Base-by-base conservation (phyloP, 2,329 filamentous ascomycete species). In the Neofusicoccum kwambonambiense region DNA sequence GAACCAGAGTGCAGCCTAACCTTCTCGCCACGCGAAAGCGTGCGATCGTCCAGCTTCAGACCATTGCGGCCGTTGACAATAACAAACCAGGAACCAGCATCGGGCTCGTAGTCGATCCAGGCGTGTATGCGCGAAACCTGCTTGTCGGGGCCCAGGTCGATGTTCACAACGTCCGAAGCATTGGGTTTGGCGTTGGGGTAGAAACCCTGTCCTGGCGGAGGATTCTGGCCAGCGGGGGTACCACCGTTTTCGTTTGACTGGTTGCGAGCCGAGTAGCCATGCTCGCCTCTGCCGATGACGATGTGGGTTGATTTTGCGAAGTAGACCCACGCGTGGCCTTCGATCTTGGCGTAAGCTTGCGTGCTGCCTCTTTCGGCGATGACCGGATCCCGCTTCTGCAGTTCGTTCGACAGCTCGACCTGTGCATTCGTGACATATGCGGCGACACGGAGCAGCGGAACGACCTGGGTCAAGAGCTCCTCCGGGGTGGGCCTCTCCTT, bases 51-150 rank as follows among this genome's bases (percentile, higher is more conserved):
- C 22, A 98, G 83, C 72, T 91, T 92, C 52, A 96, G 86, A 34
- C 93, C 93, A 75, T 99, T 99, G 70, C 95, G 90, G 19, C 95
- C 95, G 74, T 94, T 93, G 68, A 97, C 92, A 49, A 87, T 82
- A 60, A 99, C 86, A 72, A 90, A 89, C 95, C 95, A 99, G 67
- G 85, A 87, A 58, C 81, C 80, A 47, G 73, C 71, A 2, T 77
- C 71, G 7, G 74, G 68, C 45, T 83, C 79, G 68, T 81, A 84
- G 50, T 76, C 73, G 67, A 84, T 83, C 67, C 80, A 76, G 34
- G 82, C 82, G 67, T 84, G 82, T 22, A 81, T 71, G 50, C 82
- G 76, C 1, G 82, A 84, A 22, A 84, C 76, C 65, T 82, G 80
- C 42, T 82, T 78, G 68, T 83, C 80, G 1, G 82, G 82, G 7